Conservation (phyloP, 2,329 filamentous ascomycete genomes). For the Neofusicoccum cordaticola region DNA sequence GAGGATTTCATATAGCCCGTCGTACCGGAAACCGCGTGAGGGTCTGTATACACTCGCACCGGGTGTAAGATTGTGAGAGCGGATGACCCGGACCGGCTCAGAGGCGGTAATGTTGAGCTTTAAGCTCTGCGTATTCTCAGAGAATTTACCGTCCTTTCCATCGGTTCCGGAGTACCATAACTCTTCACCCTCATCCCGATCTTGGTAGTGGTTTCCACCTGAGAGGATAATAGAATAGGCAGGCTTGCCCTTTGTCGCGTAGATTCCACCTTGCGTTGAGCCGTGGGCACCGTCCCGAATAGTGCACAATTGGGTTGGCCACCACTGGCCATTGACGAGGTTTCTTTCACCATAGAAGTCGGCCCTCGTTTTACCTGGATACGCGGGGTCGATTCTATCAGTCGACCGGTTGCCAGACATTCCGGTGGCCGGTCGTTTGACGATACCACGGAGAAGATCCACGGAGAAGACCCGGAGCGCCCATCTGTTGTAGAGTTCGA, state of each 20-base stretch:
- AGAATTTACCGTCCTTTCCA: conserved; percentile 29
- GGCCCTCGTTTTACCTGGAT: conserved; percentile 21
- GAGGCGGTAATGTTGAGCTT: conserved; percentile 37
- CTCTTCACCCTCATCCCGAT: conserved; percentile 50
- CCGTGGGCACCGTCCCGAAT: conserved; percentile 57
- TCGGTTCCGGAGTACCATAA: conserved; percentile 55
- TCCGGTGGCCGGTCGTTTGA: conserved; percentile 16
- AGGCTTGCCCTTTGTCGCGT: conserved; percentile 44
- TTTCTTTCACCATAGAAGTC: conserved; percentile 40
- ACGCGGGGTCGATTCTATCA: conserved; percentile 29
- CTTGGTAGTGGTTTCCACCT: conserved; percentile 42
- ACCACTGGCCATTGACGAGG: conserved; percentile 53
- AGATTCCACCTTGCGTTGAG: conserved; percentile 49
- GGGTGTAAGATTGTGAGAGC: conserved; percentile 40
- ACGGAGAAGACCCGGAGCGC: conserved; percentile 39
- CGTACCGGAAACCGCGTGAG: conserved; percentile 52
- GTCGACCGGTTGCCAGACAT: conserved; percentile 22
- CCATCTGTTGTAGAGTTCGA: conserved; percentile 49
- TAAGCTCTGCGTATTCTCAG: conserved; percentile 43
- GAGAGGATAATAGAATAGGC: conserved; percentile 57
- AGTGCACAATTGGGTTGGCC: conserved; percentile 51
- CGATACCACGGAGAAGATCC: conserved; percentile 47
- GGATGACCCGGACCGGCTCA: conserved; percentile 51
- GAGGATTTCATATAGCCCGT: conserved; percentile 54
- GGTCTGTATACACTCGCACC: conserved; percentile 45